Evolutionary conservation across 2,329 filamentous ascomycete species (phyloP).

Genomic region (Penicillium crustosum): DNA sequence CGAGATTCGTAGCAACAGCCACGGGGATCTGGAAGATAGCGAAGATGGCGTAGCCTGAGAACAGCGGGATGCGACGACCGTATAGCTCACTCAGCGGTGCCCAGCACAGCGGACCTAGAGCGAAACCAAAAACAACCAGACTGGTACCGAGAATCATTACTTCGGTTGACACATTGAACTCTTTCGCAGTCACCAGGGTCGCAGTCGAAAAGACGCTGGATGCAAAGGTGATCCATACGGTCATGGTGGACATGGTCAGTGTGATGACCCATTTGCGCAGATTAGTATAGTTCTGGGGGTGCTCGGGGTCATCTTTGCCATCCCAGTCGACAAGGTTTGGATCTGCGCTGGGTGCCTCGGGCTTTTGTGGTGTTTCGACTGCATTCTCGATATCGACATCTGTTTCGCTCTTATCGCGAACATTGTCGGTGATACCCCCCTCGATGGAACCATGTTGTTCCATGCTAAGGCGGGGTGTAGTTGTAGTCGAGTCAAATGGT

Average conservation of each 20-base stretch:
- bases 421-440: not conserved
- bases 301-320: slow-evolving; percentile 31
- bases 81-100: slow-evolving; percentile 49
- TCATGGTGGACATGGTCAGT: slow-evolving; percentile 43
- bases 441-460: slow-evolving; percentile 10
- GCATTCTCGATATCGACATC: slow-evolving; percentile 12
- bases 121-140: slow-evolving; percentile 50
- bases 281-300: slow-evolving; percentile 30
- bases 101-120: slow-evolving; percentile 42
- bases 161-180: slow-evolving; percentile 49
- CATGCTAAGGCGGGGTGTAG: slow-evolving; percentile 23
- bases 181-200: slow-evolving; percentile 39
- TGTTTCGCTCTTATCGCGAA: slow-evolving; percentile 4
- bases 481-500: slow-evolving; percentile 17
- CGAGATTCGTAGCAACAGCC: slow-evolving; percentile 52
- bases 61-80: slow-evolving; percentile 50
- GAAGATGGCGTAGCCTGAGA: slow-evolving; percentile 49
- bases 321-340: slow-evolving; percentile 35
- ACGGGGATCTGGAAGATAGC: slow-evolving; percentile 56
- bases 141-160: slow-evolving; percentile 53
- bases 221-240: slow-evolving; percentile 51
- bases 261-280: slow-evolving; percentile 46
- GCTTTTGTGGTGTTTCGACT: not conserved
- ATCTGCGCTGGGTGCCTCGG: slow-evolving; percentile 19
- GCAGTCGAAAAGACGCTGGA: slow-evolving; percentile 50